Evolutionary conservation across 139 green algal species (phyloP).

Genomic region (Chlorella ohadii): DNA sequence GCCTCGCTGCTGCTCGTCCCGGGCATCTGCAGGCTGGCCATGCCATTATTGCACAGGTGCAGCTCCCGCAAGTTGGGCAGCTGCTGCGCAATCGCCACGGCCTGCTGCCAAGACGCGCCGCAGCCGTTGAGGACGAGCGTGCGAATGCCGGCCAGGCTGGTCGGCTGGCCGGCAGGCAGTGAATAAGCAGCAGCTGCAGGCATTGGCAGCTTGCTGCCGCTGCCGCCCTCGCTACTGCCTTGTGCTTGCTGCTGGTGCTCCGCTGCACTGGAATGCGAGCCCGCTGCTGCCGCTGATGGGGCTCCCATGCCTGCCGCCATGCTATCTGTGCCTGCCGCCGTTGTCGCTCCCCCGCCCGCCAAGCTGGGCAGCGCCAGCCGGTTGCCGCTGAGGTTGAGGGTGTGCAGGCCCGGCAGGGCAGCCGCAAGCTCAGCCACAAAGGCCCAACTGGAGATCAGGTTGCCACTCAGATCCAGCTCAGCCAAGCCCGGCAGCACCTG

Average conservation of each 20-base stretch:
- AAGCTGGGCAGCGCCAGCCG: slow-evolving; percentile 45
- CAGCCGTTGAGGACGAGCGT: slow-evolving; percentile 80
- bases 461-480: slow-evolving; percentile 74
- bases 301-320: not conserved
- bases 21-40: slow-evolving; percentile 7
- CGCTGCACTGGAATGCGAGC: too few species aligned
- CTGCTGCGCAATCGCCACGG: slow-evolving; percentile 44
- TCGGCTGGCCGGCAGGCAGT: not conserved
- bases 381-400: slow-evolving; percentile 72
- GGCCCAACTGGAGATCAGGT: slow-evolving; percentile 74
- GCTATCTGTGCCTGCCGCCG: too few species aligned
- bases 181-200: not conserved
- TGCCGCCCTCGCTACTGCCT: too few species aligned
- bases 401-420: slow-evolving; percentile 43
- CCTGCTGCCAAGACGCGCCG: slow-evolving; percentile 63
- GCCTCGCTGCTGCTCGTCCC: not conserved
- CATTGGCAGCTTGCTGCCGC: not conserved
- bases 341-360: not conserved
- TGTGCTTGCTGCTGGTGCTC: too few species aligned
- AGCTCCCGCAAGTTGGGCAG: slow-evolving; percentile 74
- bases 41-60: slow-evolving; percentile 65
- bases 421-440: slow-evolving; percentile 30
- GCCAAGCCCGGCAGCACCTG: slow-evolving; percentile 3
- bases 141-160: slow-evolving; percentile 49
- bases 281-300: too few species aligned